Percentiles rank a stretch among this genome's conserved stretches.
Evolutionary conservation across 495 filamentous ascomycete species (phyloP).

Genomic region (Penicillium argentinense): DNA sequence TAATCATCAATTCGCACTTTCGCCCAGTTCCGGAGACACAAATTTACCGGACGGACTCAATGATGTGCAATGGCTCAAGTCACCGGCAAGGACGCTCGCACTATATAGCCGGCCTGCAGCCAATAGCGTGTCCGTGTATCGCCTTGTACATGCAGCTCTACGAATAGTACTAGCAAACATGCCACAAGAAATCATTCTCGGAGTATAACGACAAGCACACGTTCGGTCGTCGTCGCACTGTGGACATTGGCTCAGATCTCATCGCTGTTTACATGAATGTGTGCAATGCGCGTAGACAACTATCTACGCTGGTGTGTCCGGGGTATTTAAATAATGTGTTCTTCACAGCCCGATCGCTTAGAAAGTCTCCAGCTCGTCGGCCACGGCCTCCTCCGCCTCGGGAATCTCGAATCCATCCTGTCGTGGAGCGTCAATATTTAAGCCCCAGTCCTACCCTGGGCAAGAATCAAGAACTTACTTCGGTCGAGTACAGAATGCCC

Average conservation of each 20-base stretch:
- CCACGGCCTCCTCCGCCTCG: constrained; percentile 33
- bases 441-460: not conserved
- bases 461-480: constrained; percentile 50
- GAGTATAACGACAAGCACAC: no score
- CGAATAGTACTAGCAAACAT: no score
- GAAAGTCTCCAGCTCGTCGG: constrained; percentile 53
- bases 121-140: no score
- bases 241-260: not conserved
- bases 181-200: no score
- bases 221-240: no score
- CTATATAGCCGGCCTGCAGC: not conserved
- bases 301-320: constrained; percentile 22
- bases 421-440: constrained; percentile 1
- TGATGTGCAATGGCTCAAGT: no score
- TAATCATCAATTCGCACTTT: no score
- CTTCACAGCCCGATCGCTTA: constrained; percentile 22
- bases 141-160: no score
- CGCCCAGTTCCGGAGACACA: no score
- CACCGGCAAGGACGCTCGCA: constrained; percentile 1
- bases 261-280: not conserved
- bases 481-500: constrained; percentile 93
- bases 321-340: constrained; percentile 28
- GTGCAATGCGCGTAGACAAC: constrained; percentile 12
- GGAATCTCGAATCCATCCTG: constrained; percentile 58
- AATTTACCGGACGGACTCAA: no score